phyloP scores from a whole-genome alignment of 495 filamentous ascomycete genomes.

The Achaetomiella virescens region DNA sequence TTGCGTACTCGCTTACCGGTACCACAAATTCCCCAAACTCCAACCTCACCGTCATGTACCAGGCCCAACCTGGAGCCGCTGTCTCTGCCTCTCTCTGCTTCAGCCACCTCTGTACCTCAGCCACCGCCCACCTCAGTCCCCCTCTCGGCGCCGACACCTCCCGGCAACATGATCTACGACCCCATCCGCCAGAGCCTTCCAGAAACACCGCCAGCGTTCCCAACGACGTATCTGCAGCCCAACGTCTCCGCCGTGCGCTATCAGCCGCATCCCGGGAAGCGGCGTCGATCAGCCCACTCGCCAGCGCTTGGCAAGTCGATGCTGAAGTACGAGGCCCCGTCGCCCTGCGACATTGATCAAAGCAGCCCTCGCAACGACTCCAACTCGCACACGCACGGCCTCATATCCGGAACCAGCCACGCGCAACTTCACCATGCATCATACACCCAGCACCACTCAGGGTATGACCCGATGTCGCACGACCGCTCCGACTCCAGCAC shows the following conservation, averaged over 20 bases:
- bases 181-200: constrained; percentile 46
- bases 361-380: constrained; percentile 17
- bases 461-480: constrained; percentile 28
- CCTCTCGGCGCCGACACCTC: constrained; percentile 37
- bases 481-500: constrained; percentile 33
- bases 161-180: constrained; percentile 48
- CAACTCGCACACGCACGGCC: constrained; percentile 22
- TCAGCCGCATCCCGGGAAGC: constrained; percentile 24
- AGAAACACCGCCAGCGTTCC: constrained; percentile 38
- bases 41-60: constrained; percentile 67
- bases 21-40: constrained; percentile 76
- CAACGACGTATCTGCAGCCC: constrained; percentile 41
- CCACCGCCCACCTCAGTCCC: constrained; percentile 20
- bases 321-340: constrained; percentile 32
- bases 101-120: not conserved
- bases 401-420: constrained; percentile 13
- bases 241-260: constrained; percentile 41
- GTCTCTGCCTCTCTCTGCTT: constrained; percentile 12
- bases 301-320: constrained; percentile 32
- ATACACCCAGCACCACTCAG: constrained; percentile 28
- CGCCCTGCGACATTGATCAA: constrained; percentile 27
- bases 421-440: constrained; percentile 7
- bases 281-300: constrained; percentile 19
- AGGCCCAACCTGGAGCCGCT: constrained; percentile 26
- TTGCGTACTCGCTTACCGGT: constrained; percentile 74